Conservation (phyloP, 1,139 yeast species). For the Torulaspora globosa region DNA sequence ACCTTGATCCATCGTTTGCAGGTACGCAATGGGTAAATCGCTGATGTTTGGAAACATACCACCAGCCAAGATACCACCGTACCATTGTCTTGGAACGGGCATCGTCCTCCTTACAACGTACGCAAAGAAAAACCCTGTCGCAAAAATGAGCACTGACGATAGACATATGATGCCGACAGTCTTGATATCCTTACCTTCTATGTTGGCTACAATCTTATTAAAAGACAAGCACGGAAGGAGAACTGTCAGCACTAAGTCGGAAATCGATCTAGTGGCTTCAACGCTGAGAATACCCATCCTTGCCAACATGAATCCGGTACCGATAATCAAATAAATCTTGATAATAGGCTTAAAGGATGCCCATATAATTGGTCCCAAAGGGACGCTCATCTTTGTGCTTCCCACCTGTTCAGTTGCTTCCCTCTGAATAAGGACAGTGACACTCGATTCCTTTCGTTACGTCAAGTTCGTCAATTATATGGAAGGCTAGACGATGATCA, state of each 20-base stretch:
- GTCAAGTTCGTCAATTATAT: neutral
- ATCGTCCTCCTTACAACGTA: slow-evolving; percentile 34
- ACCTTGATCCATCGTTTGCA: slow-evolving; percentile 73
- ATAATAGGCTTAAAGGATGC: slow-evolving; percentile 85
- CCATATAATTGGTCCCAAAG: slow-evolving; percentile 70
- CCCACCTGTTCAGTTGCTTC: neutral
- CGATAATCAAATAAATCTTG: slow-evolving; percentile 79
- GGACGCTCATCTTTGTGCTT: slow-evolving; percentile 30
- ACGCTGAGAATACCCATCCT: slow-evolving; percentile 64
- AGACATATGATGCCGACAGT: slow-evolving; percentile 72
- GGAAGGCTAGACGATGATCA: neutral
- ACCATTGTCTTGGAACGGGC: slow-evolving; percentile 68
- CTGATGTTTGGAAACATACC: slow-evolving; percentile 74
- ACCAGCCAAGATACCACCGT: slow-evolving; percentile 77
- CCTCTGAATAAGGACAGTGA: neutral
- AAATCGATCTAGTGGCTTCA: slow-evolving; percentile 68
- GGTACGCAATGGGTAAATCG: slow-evolving; percentile 87
- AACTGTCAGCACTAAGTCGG: slow-evolving; percentile 64
- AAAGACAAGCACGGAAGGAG: slow-evolving; percentile 79
- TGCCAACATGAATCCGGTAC: slow-evolving; percentile 65
- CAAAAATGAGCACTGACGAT: slow-evolving; percentile 33
- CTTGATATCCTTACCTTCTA: slow-evolving; percentile 70
- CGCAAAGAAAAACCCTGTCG: slow-evolving; percentile 34
- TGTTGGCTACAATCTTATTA: slow-evolving; percentile 66
- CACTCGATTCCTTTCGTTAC: neutral